A percentile compares a stretch with the other conserved stretches of the same genome.
These are phyloP conservation scores for Pythium inflatum DNA, from an alignment of 352 stramenopile genomes.

Conservation along the genomic window DNA sequence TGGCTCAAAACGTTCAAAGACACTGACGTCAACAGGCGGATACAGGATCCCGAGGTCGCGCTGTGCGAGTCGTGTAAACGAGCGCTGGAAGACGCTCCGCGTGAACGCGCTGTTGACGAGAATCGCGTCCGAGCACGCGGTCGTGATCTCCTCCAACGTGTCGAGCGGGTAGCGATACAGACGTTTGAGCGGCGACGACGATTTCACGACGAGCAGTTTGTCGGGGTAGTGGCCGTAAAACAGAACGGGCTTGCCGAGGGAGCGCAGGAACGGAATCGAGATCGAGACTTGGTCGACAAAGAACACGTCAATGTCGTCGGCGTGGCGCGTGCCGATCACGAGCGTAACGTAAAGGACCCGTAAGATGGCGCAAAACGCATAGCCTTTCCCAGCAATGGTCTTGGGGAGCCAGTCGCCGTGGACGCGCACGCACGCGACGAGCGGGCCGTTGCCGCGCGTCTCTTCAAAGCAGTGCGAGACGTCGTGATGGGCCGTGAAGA, in stretches of 20 bases:
- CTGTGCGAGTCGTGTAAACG: constrained; percentile 79
- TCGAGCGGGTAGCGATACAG: constrained; percentile 94
- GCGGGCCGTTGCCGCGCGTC: constrained; percentile 76
- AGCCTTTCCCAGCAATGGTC: constrained; percentile 86
- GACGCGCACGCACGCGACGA: constrained; percentile 86
- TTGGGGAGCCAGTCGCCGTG: constrained; percentile 94
- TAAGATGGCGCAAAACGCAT: constrained; percentile 93
- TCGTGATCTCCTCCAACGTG: constrained; percentile 91
- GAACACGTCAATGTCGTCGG: constrained; percentile 68
- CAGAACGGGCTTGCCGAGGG: constrained; percentile 84
- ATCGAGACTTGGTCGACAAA: constrained; percentile 86
- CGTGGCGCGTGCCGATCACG: constrained; percentile 43
- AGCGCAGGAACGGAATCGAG: constrained; percentile 75
- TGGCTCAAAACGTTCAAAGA: constrained; percentile 50
- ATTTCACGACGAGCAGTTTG: constrained; percentile 90
- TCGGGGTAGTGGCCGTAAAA: constrained; percentile 99
- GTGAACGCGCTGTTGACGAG: constrained; percentile 98
- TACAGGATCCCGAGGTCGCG: constrained; percentile 92
- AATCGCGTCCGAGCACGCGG: constrained; percentile 89
- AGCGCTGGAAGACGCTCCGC: constrained; percentile 83
- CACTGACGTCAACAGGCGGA: constrained; percentile 90
- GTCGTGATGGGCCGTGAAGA: constrained; percentile 98
- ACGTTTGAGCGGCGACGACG: constrained; percentile 68
- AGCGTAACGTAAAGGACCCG: constrained; percentile 94
- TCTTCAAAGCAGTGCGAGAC: constrained; percentile 95